Percentiles rank a stretch among this genome's conserved stretches.
Evolutionary conservation across 352 stramenopile genomes (phyloP).

Genomic region (Plasmopara viticola): DNA sequence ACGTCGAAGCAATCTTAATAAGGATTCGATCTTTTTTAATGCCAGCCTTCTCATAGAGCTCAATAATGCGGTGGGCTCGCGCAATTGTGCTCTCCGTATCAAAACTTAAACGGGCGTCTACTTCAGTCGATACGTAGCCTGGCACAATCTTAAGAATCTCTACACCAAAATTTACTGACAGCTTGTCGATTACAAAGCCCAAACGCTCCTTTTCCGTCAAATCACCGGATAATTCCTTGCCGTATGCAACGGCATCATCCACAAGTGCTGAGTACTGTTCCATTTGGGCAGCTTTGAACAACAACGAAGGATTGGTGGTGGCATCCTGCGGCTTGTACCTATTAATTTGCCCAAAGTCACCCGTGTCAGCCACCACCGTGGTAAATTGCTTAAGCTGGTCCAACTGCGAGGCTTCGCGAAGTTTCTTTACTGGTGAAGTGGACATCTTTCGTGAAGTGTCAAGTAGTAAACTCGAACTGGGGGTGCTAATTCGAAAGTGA

Average conservation of each 20-base stretch:
- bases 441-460: too few species aligned
- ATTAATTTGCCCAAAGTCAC: conserved; percentile 90
- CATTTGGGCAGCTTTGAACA: conserved; percentile 97
- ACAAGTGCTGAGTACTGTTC: conserved; percentile 95
- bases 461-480: neutral
- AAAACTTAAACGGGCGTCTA: conserved; percentile 96
- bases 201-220: conserved; percentile 84
- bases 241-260: conserved; percentile 92
- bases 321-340: conserved; percentile 95
- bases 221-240: conserved; percentile 60
- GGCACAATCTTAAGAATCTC: conserved; percentile 96
- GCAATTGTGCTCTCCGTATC: conserved; percentile 91
- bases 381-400: conserved; percentile 96
- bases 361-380: conserved; percentile 97
- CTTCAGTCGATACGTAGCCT: conserved; percentile 98
- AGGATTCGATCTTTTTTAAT: conserved; percentile 95
- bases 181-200: conserved; percentile 94
- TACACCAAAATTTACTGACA: conserved; percentile 97
- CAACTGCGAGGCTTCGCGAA: conserved; percentile 74
- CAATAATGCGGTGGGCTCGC: conserved; percentile 93
- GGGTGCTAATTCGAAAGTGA: neutral
- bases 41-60: conserved; percentile 94
- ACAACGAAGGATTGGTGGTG: conserved; percentile 98
- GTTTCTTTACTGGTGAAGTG: conserved; percentile 68
- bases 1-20: conserved; percentile 98